Evolutionary conservation across 179 eudicot genomes (phyloP), one percentile per base, ranked within the genome.

Genomic region (Spinacia oleracea): DNA sequence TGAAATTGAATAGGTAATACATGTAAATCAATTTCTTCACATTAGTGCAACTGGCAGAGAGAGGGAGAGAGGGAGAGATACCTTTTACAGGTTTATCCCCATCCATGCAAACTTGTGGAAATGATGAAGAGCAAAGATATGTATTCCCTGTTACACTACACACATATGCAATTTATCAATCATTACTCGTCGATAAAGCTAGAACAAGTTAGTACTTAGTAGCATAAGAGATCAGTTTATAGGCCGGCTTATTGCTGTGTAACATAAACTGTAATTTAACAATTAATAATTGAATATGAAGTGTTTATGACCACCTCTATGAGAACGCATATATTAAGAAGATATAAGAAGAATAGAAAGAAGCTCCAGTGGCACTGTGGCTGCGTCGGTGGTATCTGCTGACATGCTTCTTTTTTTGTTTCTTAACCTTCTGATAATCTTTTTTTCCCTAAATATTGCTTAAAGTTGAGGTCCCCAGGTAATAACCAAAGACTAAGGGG

Each of bases 91-190:
- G 85, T 72, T 87, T 82, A 67, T 84, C 82, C 51, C 72, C 87
- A 67, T 78, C 86, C 69, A 50, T 83, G 85, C 98, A 94, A 70
- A 77, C 79, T 79, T 84, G 86, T 8, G 90, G 76, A 63, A 90
- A 91, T 38, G 85, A 79, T 70, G 94, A 85, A 80, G 89, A 84
- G 85, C 97, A 94, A 11, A 93, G 94, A 84, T 88, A 91, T 53
- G 63, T 74, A 81, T 94, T 94, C 77, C 98, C 98, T 72, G 89
- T 86, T 71, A 94, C 86, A 73, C 98, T 94, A 79, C 71, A 78
- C 64, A 48, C 70, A 78, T 34, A 77, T 72, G 83, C 31, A 56
- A 48, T 35, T 6, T 34, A 59, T 73, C 72, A 73, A 8, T 21
- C 29, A 59, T 48, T 50, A 73, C 20, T 15, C 27, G 45, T 31